Base-by-base conservation (phyloP, 208 protist species). In the Acanthamoeba castellanii region DNA sequence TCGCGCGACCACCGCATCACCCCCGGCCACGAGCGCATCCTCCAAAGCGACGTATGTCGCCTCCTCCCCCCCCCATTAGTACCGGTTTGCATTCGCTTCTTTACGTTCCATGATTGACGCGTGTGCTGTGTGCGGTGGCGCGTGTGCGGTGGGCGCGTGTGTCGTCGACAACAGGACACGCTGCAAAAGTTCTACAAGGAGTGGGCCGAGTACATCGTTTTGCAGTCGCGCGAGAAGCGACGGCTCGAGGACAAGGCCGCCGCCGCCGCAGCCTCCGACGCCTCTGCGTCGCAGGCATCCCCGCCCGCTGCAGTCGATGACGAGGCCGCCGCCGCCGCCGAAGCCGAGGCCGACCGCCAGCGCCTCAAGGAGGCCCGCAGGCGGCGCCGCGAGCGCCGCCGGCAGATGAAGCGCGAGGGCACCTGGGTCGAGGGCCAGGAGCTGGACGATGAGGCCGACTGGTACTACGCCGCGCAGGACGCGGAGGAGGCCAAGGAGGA, bases 101-200 rank as follows among this genome's bases (percentile, higher is more conserved):
- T 45, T 55, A 13, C 30, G 7, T 37, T 47, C 3, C 34, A 16
- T 84, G 4, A n/a, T 57, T 1, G 34, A 30, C 22, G 6, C 34
- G 34, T 45, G 74, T 70, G 6, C 3, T 70, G 64, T 70, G 64
- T 70, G 37, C 34, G 2, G 70, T 78, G 30, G 4, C 14, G 30
- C 27, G 25, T 78, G n/a, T n/a, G n/a, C n/a, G n/a, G n/a, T n/a
- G n/a, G n/a, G n/a, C n/a, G n/a, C n/a, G n/a, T 16, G 34, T 22
- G 70, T 47, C 11, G 13, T 34, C 37, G 11, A 78, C 4, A 78
- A 78, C 11, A 50, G 52, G 55, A 91, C 42, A 85, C 84, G 50
- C 55, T 91, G 50, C 84, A 91, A 68, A 91, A 91, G 47, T 91
- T 91, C 37, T 91, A 91, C 59, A 91, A 68, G 42, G 84, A 91